Percentiles rank a stretch among this genome's conserved stretches.
phyloP scores from a whole-genome alignment of 345 rosid genomes.

The Eucalyptus urophylla region DNA sequence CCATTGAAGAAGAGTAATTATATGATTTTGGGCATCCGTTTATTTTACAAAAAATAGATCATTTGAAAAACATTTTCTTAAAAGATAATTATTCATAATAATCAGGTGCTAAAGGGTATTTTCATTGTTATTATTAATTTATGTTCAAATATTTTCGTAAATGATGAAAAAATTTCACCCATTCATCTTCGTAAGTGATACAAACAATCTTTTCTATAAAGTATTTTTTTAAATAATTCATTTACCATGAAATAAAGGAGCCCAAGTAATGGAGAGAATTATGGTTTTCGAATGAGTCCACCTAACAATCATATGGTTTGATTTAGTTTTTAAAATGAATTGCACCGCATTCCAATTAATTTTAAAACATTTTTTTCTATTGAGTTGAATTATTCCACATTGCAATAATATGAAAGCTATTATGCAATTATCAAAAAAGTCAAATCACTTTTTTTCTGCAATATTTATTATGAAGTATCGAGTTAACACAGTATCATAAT shows the following conservation, averaged over 20 bases:
- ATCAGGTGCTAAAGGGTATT: no score
- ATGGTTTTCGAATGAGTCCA: rapidly evolving
- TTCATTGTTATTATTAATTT: no score
- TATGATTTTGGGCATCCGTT: neutral
- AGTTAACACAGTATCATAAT: neutral
- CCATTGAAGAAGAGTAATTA: neutral
- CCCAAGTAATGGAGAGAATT: neutral
- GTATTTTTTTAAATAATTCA: no score
- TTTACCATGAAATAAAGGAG: neutral
- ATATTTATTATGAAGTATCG: no score
- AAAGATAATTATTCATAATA: no score
- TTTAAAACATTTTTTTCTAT: neutral
- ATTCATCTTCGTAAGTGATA: no score
- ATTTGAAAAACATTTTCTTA: no score
- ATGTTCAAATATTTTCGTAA: no score
- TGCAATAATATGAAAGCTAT: neutral
- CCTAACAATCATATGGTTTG: neutral
- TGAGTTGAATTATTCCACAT: neutral
- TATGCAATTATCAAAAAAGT: neutral
- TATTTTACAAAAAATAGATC: no score
- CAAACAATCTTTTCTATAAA: no score
- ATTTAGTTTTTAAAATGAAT: neutral
- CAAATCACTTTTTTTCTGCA: rapidly evolving
- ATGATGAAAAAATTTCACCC: no score
- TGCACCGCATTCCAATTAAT: neutral